Conservation (phyloP, 371 early-diverging fungal genomes). For the Rhizopus sp. region DNA sequence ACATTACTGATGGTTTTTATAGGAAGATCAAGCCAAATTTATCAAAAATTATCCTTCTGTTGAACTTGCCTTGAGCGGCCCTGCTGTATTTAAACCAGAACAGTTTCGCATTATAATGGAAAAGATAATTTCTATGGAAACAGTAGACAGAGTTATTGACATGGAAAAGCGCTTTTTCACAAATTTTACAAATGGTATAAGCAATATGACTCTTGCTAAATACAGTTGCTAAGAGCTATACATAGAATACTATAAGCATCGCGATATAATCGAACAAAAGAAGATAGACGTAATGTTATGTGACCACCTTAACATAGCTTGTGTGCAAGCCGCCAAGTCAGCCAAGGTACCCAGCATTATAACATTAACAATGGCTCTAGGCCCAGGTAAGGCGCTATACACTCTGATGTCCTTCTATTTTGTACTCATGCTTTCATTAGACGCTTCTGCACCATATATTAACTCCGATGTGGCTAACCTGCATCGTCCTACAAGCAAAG, state of each 20-base stretch:
- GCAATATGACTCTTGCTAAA: too few species aligned
- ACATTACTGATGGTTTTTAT: background rate
- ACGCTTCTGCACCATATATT: slow-evolving; percentile 30
- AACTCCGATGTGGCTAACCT: slow-evolving; percentile 10
- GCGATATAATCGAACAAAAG: too few species aligned
- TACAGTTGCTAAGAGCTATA: too few species aligned
- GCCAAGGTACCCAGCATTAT: slow-evolving; percentile 8
- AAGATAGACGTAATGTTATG: slow-evolving; percentile 14
- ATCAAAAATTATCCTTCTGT: background rate
- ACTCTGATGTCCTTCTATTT: background rate
- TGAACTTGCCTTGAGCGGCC: too few species aligned
- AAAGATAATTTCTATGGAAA: too few species aligned
- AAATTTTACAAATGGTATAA: too few species aligned
- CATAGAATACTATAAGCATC: too few species aligned
- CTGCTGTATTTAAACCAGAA: too few species aligned
- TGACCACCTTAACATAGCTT: slow-evolving; percentile 12
- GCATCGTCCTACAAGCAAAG: slow-evolving; percentile 16
- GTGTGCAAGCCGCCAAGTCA: slow-evolving; percentile 8
- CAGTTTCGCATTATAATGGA: too few species aligned
- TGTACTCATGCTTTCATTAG: slow-evolving; percentile 3
- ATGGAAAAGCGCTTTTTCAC: too few species aligned
- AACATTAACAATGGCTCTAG: slow-evolving; percentile 2
- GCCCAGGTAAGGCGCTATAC: slow-evolving; percentile 18
- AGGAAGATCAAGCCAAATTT: background rate
- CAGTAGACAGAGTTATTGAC: too few species aligned